A percentile compares a stretch with the other conserved stretches of the same genome.
phyloP scores from a whole-genome alignment of 768 basidiomycete species.

The Chalciporus piperatus region DNA sequence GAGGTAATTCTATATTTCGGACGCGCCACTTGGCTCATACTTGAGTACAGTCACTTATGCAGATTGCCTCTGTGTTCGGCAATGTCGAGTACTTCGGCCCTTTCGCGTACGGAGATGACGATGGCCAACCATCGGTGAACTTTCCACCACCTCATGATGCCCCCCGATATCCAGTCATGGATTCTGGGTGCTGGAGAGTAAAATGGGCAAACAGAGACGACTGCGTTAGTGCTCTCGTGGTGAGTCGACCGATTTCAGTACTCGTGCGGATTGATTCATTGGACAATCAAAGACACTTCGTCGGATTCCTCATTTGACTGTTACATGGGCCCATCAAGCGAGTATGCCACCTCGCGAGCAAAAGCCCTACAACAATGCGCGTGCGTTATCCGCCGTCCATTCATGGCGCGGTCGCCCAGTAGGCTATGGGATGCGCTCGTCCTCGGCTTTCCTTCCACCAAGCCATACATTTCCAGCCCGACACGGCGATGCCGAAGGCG shows the following conservation, averaged over 20 bases:
- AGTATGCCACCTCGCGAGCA: slow-evolving; percentile 14
- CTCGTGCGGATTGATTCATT: slow-evolving; percentile 1
- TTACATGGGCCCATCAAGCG: slow-evolving; percentile 79
- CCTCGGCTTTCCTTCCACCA: slow-evolving; percentile 13
- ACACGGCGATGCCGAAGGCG: background rate
- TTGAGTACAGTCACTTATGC: slow-evolving; percentile 44
- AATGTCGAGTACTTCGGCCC: slow-evolving; percentile 53
- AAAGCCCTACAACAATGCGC: slow-evolving; percentile 11
- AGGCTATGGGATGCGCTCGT: slow-evolving; percentile 7
- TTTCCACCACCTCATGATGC: slow-evolving; percentile 55
- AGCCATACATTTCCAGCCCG: slow-evolving; percentile 17
- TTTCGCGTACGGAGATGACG: slow-evolving; percentile 22
- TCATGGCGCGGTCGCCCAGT: slow-evolving; percentile 20
- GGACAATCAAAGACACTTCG: slow-evolving; percentile 55
- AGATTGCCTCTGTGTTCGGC: slow-evolving; percentile 60
- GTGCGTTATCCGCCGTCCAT: slow-evolving; percentile 8
- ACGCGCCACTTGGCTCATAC: slow-evolving; percentile 5
- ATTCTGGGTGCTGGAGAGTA: slow-evolving; percentile 63
- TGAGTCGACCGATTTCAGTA: slow-evolving; percentile 29
- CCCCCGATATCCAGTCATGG: slow-evolving; percentile 55
- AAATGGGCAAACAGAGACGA: slow-evolving; percentile 80
- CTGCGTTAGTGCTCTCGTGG: slow-evolving; percentile 69
- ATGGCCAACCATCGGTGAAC: slow-evolving; percentile 14
- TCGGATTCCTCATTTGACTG: slow-evolving; percentile 64
- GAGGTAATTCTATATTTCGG: slow-evolving; percentile 40